Conservation (phyloP, 2,329 filamentous ascomycete species). For the Geosmithia flava region DNA sequence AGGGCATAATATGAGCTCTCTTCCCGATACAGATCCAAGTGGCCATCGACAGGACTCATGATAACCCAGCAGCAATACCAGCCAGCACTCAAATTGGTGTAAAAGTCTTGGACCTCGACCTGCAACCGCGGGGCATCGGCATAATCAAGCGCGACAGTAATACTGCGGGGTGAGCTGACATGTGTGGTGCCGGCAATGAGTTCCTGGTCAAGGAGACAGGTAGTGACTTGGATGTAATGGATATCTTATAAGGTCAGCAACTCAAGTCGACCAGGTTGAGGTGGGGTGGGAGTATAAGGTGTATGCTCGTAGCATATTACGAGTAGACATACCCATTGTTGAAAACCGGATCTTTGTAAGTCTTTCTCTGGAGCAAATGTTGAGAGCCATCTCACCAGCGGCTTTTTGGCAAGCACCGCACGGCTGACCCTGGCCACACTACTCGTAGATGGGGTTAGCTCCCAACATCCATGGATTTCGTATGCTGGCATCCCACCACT, state of each 20-base stretch:
- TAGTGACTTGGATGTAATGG: constrained; percentile 15
- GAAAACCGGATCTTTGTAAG: constrained; percentile 15
- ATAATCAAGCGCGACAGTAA: constrained; percentile 13
- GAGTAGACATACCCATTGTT: constrained; percentile 10
- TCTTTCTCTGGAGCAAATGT: constrained; percentile 13
- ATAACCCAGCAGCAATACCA: constrained; percentile 16
- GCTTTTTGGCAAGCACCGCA: constrained; percentile 11
- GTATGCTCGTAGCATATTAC: neutral
- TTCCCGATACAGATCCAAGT: constrained; percentile 12
- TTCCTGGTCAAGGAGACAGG: constrained; percentile 11
- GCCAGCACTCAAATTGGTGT: constrained; percentile 8
- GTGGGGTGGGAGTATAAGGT: no score
- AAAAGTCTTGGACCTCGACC: constrained; percentile 13
- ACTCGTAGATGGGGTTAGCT: neutral
- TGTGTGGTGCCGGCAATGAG: constrained; percentile 14
- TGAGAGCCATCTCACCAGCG: constrained; percentile 11
- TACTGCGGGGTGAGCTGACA: constrained; percentile 11
- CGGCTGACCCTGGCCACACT: constrained; percentile 13
- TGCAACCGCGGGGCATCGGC: constrained; percentile 10
- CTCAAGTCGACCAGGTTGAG: neutral
- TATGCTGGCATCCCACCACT: no score
- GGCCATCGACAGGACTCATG: constrained; percentile 12
- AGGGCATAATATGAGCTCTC: constrained; percentile 14
- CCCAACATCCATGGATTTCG: neutral
- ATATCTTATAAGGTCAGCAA: constrained; percentile 7